A percentile compares a stretch with the other conserved stretches of the same genome.
Evolutionary conservation across 805 yeast genomes (phyloP).

Genomic region (Candida ficus): DNA sequence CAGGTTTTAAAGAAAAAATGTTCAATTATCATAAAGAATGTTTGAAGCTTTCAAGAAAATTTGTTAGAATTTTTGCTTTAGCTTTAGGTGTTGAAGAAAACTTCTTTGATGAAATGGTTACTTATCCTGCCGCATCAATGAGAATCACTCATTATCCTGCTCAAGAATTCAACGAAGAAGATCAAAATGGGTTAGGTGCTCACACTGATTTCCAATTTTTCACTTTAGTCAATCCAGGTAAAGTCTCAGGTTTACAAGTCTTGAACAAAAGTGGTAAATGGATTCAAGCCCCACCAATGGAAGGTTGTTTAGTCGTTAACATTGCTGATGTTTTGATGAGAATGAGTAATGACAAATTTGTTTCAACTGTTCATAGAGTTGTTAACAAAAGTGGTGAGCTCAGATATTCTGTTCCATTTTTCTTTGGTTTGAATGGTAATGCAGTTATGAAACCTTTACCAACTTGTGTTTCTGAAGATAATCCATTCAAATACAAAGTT

Average conservation of each 20-base stretch:
- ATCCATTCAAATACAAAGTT: slow-evolving; percentile 13
- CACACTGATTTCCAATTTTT: slow-evolving; percentile 35
- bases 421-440: slow-evolving; percentile 20
- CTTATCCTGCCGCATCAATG: slow-evolving; percentile 25
- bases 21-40: slow-evolving; percentile 21
- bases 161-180: slow-evolving; percentile 23
- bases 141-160: slow-evolving; percentile 32
- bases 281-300: slow-evolving; percentile 13
- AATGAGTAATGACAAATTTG: slow-evolving; percentile 33
- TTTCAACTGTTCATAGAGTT: slow-evolving; percentile 37
- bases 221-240: slow-evolving; percentile 32
- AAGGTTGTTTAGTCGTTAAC: slow-evolving; percentile 22
- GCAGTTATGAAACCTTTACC: slow-evolving; percentile 19
- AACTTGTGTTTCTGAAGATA: slow-evolving; percentile 16
- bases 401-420: slow-evolving; percentile 24
- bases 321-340: slow-evolving; percentile 35
- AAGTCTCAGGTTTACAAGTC: slow-evolving; percentile 35
- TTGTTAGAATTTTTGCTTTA: slow-evolving; percentile 26
- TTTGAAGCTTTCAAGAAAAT: slow-evolving; percentile 21
- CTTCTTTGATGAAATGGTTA: slow-evolving; percentile 22
- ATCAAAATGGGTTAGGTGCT: slow-evolving; percentile 33
- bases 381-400: slow-evolving; percentile 19
- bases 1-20: slow-evolving; percentile 21
- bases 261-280: slow-evolving; percentile 28
- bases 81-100: slow-evolving; percentile 26